A percentile compares a stretch with the other conserved stretches of the same genome.
Conservation (phyloP, 2,329 filamentous ascomycete species). For the Botryotinia narcissicola region DNA sequence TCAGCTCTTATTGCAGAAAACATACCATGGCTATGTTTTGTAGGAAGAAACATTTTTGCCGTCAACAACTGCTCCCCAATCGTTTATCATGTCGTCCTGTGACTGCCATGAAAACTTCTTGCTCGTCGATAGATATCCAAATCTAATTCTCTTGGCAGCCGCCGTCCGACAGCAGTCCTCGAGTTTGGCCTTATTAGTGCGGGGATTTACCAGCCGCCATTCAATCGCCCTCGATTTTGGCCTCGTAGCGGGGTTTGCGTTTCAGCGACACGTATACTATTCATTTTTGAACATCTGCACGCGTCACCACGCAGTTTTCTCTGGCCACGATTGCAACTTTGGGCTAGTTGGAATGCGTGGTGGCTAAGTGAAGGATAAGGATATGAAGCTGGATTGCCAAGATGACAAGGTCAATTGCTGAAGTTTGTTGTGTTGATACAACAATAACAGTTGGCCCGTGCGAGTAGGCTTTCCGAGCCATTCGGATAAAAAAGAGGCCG, state of each 20-base stretch:
- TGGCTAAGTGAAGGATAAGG: neutral
- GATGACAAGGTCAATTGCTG: neutral
- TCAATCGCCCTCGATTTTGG: neutral
- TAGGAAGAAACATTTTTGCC: neutral
- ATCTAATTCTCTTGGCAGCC: neutral
- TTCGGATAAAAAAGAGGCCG: too few relatives aligned
- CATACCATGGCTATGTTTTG: neutral
- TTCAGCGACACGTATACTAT: neutral
- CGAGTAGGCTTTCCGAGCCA: neutral
- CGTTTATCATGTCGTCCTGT: neutral
- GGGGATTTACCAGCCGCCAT: neutral
- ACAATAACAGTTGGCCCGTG: neutral
- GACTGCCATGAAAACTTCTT: neutral
- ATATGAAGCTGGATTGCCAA: neutral
- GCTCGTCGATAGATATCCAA: neutral
- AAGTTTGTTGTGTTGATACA: neutral
- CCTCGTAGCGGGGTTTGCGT: neutral
- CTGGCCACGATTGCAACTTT: neutral
- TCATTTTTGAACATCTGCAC: neutral
- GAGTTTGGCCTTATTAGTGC: neutral
- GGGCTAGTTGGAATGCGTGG: neutral
- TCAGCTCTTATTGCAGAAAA: neutral
- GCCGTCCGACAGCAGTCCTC: neutral
- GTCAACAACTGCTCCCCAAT: neutral
- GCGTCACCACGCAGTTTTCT: neutral